Evolutionary conservation across 2,329 filamentous ascomycete genomes (phyloP).

Genomic region (Cladosporium oxysporum): DNA sequence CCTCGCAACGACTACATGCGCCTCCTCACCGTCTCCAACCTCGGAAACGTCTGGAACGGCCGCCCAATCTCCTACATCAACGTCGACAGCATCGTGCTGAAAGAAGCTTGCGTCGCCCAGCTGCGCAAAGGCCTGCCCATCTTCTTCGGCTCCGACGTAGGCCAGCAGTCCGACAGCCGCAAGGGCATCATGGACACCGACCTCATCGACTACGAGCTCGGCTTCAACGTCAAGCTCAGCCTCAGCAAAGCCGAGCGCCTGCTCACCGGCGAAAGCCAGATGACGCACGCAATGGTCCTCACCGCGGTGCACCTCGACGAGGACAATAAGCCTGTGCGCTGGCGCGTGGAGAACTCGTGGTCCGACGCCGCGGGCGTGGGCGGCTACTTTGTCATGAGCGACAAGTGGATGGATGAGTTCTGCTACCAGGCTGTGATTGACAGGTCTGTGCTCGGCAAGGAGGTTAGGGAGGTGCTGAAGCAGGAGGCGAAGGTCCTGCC

Average conservation of each 20-base stretch:
- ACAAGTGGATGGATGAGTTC: conserved; percentile 66
- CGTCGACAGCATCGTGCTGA: conserved; percentile 72
- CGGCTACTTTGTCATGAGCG: conserved; percentile 89
- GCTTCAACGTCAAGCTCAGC: conserved; percentile 74
- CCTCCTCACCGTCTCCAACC: conserved; percentile 72
- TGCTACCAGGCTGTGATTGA: conserved; percentile 86
- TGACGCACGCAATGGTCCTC: conserved; percentile 93
- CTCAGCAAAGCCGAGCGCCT: conserved; percentile 77
- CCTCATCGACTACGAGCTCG: conserved; percentile 76
- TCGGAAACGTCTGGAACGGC: conserved; percentile 80
- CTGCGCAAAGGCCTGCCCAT: conserved; percentile 75
- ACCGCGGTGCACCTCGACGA: conserved; percentile 79
- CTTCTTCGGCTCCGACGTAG: conserved; percentile 88
- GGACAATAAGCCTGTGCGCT: conserved; percentile 67
- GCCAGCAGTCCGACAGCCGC: conserved; percentile 70
- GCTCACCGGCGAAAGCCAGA: conserved; percentile 71
- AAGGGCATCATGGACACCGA: conserved; percentile 79
- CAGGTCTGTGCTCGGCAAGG: conserved; percentile 58
- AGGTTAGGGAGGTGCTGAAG: conserved; percentile 69
- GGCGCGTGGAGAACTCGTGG: conserved; percentile 90
- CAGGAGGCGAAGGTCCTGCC: conserved; percentile 71
- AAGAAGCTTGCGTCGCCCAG: conserved; percentile 73
- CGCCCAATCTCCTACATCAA: conserved; percentile 79
- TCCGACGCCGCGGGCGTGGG: conserved; percentile 67
- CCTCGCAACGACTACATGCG: conserved; percentile 74